Base-by-base conservation (phyloP, 129 eudicot genomes). In the Saposhnikovia divaricata region DNA sequence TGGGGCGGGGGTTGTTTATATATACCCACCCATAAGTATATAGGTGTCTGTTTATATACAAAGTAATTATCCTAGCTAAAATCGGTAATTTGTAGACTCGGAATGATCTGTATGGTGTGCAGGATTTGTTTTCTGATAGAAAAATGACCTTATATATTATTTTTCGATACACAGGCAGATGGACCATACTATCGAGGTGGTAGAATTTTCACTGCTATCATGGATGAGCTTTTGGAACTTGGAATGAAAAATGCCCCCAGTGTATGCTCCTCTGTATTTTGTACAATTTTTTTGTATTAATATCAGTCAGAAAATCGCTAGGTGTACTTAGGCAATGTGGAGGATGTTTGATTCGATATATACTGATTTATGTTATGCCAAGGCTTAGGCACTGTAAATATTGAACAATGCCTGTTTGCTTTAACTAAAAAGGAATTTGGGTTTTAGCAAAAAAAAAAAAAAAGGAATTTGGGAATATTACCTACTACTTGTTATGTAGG, bases 161-260 rank as follows among this genome's bases (percentile, higher is more conserved):
- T 23, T 59, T 59, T 1, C 1, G 37, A 43, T 43, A n/a, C 38
- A 43, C 77, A 73, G 77, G 21, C 13, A 9, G 9, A 23, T n/a
- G 57, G 77, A 11, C 55, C 47, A 3, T 73, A 73, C 38, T 73
- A 73, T 12, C 14, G 77, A 73, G 77, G 77, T 21, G 55, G 77
- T n/a, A 73, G 77, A 73, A 6, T 73, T 43, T 73, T 73, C 34
- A 28, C 16, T 44, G 77, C 77, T n/a, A 13, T 73, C 18, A 12
- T 44, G 37, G 77, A 73, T 43, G 55, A 44, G 38, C 77, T 73
- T 44, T n/a, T 44, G 7, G 14, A 73, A 73, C 34, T 44, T 43
- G 77, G 77, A 25, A 44, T 73, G 77, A 44, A 43, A 8, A 73
- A 44, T 73, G 55, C 55, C 6, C 0, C 18, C 38, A 73, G 15